Percentiles rank a stretch among this genome's conserved stretches.
These are phyloP conservation scores for Marchantia paleacea DNA, from an alignment of 225 moss, liverwort and hornwort genomes.

Conservation along the genomic window DNA sequence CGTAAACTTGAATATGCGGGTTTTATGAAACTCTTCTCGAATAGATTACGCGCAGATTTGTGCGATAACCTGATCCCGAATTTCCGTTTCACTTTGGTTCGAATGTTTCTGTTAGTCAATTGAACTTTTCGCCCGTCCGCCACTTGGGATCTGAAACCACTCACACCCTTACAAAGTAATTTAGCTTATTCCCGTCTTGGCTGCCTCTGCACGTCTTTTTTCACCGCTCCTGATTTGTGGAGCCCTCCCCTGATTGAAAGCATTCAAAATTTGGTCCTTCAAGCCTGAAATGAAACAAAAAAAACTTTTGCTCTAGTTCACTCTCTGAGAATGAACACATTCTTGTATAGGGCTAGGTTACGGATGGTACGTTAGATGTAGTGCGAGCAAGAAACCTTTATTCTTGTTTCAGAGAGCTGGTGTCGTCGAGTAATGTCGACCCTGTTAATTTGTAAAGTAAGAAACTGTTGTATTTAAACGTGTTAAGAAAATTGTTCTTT, in stretches of 20 bases:
- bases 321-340: neutral
- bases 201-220: too few relatives aligned
- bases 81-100: too few relatives aligned
- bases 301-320: neutral
- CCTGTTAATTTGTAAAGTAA: neutral
- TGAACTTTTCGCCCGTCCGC: neutral
- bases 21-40: neutral
- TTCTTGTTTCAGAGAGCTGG: neutral
- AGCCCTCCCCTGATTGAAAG: too few relatives aligned
- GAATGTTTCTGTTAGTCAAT: neutral
- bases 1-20: constrained; percentile 26
- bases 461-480: neutral
- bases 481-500: neutral
- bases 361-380: neutral
- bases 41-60: neutral
- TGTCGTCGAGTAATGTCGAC: neutral
- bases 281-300: neutral
- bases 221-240: too few relatives aligned
- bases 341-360: neutral
- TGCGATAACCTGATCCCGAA: neutral
- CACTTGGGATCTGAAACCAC: neutral
- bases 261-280: neutral
- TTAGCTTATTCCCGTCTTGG: neutral
- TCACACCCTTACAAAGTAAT: neutral
- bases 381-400: neutral